Conservation (phyloP, 805 yeast species). For the Yarrowia hollandica region DNA sequence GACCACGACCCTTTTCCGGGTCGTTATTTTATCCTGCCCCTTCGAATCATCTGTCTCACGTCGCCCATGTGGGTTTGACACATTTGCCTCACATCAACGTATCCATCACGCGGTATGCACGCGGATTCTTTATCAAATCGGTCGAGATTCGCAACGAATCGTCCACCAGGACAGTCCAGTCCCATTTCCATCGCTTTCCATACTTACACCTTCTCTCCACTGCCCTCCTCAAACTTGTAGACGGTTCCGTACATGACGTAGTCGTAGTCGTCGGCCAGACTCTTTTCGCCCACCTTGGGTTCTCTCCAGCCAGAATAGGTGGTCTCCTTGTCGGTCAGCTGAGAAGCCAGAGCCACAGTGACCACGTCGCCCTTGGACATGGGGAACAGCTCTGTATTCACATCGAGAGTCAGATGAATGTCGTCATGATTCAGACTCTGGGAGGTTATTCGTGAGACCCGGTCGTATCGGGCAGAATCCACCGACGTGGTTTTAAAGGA, state of each 20-base stretch:
- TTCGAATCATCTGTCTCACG: too few species aligned
- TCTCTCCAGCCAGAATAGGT: conserved; percentile 74
- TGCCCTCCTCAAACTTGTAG: conserved; percentile 90
- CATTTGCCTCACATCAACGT: too few species aligned
- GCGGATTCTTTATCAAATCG: too few species aligned
- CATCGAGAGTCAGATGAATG: conserved; percentile 80
- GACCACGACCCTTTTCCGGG: too few species aligned
- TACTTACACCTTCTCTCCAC: conserved; percentile 51
- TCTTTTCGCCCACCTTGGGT: conserved; percentile 77
- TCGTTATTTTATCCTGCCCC: too few species aligned
- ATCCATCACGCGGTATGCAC: too few species aligned
- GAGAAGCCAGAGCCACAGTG: conserved; percentile 82
- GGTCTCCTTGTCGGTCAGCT: conserved; percentile 53
- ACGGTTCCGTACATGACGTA: conserved; percentile 98
- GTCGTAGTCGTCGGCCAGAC: conserved; percentile 94
- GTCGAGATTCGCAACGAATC: too few species aligned
- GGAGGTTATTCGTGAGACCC: conserved; percentile 85
- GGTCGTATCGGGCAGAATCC: conserved; percentile 88
- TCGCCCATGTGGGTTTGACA: too few species aligned
- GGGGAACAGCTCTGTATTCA: conserved; percentile 90
- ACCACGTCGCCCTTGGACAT: conserved; percentile 71
- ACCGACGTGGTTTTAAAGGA: conserved; percentile 81
- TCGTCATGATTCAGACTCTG: conserved; percentile 79
- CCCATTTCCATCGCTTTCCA: not conserved
- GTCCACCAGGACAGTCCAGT: too few species aligned